Evolutionary conservation across 306 rosid genomes (phyloP), one percentile per base, ranked within the genome.

Genomic region (Boehmeria nivea): DNA sequence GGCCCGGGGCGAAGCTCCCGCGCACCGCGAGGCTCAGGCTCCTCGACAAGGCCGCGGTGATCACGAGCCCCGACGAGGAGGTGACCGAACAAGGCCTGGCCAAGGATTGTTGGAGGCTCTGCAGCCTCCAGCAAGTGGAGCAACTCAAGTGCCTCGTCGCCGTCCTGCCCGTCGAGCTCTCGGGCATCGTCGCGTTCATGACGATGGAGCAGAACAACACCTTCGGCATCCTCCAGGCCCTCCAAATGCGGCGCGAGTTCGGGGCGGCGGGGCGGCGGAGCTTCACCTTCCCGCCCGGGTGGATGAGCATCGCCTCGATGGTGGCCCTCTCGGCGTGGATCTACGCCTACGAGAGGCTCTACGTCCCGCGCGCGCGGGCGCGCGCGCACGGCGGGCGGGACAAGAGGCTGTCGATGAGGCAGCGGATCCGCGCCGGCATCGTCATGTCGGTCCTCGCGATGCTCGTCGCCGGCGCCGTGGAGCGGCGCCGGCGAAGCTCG

Each of bases 241-340:
- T 83, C 34, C 97, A 89, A 39, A 69, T 77, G 55, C 47, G 77
- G 9, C 72, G 88, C 43, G 51, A 78, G 0, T 64, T 86, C 11
- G 94, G 90, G n/a, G 9, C 70, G 1, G n/a, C n/a, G n/a, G n/a
- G 28, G 10, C 54, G 76, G 4, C 45, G 17, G 10, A n/a, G 79
- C 20, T 89, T 89, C 77, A 51, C 60, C 17, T 40, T 86, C 59
- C 89, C 95, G 40, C 84, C 95, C 8, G 97, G 87, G 0, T 89
- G 97, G 95, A 59, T 83, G 83, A 60, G 48, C 27, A 14, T 83
- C 11, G 33, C 27, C 48, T 59, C 89, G 15, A 81, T 83, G 89
- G n/a, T 83, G 58, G 43, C 95, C 3, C 82, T 86, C 26, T 74
- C 97, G n/a, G n/a, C 60, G 21, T 86, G 97, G 94, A 84, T 86